Percentiles rank a stretch among this genome's conserved stretches.
These are phyloP conservation scores for Datisca glomerata DNA, from an alignment of 306 rosid genomes.

Conservation along the genomic window DNA sequence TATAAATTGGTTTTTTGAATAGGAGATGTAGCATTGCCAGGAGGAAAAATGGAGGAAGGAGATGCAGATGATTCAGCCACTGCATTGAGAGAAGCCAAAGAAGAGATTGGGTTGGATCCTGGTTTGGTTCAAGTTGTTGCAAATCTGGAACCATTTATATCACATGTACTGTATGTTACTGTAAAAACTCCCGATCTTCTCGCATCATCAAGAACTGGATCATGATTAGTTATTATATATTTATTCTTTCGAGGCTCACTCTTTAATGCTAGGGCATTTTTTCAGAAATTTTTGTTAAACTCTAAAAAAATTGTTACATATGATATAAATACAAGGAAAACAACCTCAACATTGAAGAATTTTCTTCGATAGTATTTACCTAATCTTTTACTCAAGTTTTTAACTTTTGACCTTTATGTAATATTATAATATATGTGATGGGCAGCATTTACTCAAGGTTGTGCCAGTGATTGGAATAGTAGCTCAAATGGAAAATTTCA, in stretches of 20 bases:
- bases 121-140: neutral
- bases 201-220: too few species aligned
- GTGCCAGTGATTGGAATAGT: conserved; percentile 23
- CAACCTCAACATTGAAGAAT: too few species aligned
- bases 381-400: too few species aligned
- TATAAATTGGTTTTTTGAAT: conserved; percentile 15
- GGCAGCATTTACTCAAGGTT: conserved; percentile 18
- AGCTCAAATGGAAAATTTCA: conserved; percentile 13
- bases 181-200: too few species aligned
- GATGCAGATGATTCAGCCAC: neutral
- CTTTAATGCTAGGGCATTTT: too few species aligned
- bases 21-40: neutral
- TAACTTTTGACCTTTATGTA: too few species aligned
- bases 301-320: too few species aligned
- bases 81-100: neutral
- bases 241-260: too few species aligned
- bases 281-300: too few species aligned
- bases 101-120: neutral
- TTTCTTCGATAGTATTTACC: too few species aligned
- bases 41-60: neutral
- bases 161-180: conserved; percentile 14
- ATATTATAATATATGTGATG: neutral
- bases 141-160: conserved; percentile 17
- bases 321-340: neutral
- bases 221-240: too few species aligned